phyloP scores from a whole-genome alignment of 163 green algal species.

The Coccomyxa subellipsoidea region DNA sequence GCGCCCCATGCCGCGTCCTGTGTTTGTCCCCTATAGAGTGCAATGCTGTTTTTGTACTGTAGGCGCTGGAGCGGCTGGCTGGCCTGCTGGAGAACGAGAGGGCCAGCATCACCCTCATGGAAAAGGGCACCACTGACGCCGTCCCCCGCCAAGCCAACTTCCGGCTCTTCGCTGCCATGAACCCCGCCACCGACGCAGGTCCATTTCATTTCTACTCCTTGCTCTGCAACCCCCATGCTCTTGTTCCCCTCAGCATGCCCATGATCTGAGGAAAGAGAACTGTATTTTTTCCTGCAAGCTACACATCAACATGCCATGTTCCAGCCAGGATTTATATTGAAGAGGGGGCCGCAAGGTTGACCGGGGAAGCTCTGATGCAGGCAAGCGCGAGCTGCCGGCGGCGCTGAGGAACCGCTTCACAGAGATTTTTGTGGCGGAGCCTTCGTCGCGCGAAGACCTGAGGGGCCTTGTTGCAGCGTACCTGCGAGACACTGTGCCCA shows the following conservation, averaged over 20 bases:
- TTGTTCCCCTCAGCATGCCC: too few relatives aligned
- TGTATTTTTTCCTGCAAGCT: neutral
- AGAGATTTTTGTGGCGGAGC: conserved; percentile 55
- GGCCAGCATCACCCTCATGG: conserved; percentile 66
- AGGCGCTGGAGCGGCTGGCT: conserved; percentile 83
- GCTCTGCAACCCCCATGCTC: too few relatives aligned
- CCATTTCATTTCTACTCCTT: too few relatives aligned
- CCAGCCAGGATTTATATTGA: too few relatives aligned
- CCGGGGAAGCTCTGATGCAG: too few relatives aligned
- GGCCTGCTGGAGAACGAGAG: conserved; percentile 80
- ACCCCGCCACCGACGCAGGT: conserved; percentile 86
- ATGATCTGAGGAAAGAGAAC: too few relatives aligned
- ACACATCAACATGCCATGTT: too few relatives aligned
- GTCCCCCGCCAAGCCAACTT: conserved; percentile 86
- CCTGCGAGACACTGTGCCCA: conserved; percentile 44
- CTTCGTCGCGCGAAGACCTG: conserved; percentile 69
- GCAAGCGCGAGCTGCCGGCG: conserved; percentile 91
- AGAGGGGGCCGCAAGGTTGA: too few relatives aligned
- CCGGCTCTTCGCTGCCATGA: conserved; percentile 95
- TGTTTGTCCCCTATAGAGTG: neutral
- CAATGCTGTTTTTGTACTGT: neutral
- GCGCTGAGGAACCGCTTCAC: conserved; percentile 90
- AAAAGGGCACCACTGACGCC: conserved; percentile 72
- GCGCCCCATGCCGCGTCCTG: too few relatives aligned
- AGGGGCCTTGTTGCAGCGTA: conserved; percentile 65